These are phyloP conservation scores for Petrea volubilis DNA, from an alignment of 257 asterid genomes.

Conservation along the genomic window DNA sequence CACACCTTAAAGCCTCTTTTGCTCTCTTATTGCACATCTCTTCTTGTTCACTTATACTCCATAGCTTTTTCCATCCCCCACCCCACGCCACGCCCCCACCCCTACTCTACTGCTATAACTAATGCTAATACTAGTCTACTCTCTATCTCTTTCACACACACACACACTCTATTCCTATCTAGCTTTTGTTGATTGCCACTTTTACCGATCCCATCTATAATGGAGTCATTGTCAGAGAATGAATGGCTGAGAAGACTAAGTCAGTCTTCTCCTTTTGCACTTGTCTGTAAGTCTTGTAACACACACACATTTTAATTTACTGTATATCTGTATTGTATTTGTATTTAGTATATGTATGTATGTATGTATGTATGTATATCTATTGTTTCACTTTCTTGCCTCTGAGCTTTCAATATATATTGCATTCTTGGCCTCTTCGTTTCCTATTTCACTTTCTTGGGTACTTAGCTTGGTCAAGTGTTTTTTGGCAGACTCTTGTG, in stretches of 20 bases:
- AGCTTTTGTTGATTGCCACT: conserved; percentile 46
- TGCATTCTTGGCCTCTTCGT: conserved; percentile 23
- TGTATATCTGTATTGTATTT: not conserved
- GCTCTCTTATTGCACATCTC: conserved; percentile 24
- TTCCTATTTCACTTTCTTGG: conserved; percentile 29
- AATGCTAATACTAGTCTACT: not conserved
- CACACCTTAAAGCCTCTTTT: too few species aligned
- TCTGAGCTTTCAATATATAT: conserved; percentile 19
- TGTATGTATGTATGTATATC: too few species aligned
- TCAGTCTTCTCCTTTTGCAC: conserved; percentile 52
- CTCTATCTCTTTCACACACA: conserved; percentile 18
- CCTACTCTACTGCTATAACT: conserved; percentile 25
- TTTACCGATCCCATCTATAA: conserved; percentile 46
- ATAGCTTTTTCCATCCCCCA: conserved; percentile 23
- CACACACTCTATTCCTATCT: conserved; percentile 22
- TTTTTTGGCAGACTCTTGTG: conserved; percentile 20
- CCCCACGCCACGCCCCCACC: too few species aligned
- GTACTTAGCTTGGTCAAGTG: conserved; percentile 21
- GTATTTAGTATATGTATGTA: too few species aligned
- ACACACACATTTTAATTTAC: not conserved
- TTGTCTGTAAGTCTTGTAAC: conserved; percentile 42
- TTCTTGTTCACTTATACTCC: conserved; percentile 20
- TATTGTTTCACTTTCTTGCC: conserved; percentile 25
- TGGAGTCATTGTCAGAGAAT: conserved; percentile 77
- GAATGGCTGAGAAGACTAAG: conserved; percentile 72